Percentiles rank a stretch among this genome's conserved stretches.
Conservation (phyloP, 2,329 filamentous ascomycete genomes). For the Mycogone perniciosa region DNA sequence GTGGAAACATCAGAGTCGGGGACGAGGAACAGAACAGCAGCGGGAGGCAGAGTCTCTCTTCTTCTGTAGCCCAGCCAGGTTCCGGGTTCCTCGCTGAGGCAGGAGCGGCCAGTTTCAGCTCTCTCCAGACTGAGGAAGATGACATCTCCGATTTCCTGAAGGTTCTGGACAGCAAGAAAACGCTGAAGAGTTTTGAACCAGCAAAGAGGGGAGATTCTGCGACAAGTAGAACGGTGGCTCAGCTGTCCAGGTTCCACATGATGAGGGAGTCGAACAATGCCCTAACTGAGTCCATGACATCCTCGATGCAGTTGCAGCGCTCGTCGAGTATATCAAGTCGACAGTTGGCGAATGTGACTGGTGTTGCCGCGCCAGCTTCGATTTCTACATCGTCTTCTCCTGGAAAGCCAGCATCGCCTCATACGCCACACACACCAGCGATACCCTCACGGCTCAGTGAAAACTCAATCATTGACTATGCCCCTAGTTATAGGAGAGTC, state of each 20-base stretch:
- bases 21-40: slow-evolving; percentile 76
- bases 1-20: slow-evolving; percentile 57
- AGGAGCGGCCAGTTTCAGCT: slow-evolving; percentile 60
- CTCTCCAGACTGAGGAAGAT: slow-evolving; percentile 72
- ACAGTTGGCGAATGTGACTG: slow-evolving; percentile 52
- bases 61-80: slow-evolving; percentile 63
- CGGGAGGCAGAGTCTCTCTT: slow-evolving; percentile 68
- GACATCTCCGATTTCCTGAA: slow-evolving; percentile 93
- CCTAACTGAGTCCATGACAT: slow-evolving; percentile 88
- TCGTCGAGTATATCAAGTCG: slow-evolving; percentile 69
- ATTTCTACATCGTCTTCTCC: slow-evolving; percentile 83
- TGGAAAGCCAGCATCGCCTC: slow-evolving; percentile 81
- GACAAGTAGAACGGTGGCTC: slow-evolving; percentile 68
- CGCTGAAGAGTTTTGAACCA: slow-evolving; percentile 70
- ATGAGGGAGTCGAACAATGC: slow-evolving; percentile 87
- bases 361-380: slow-evolving; percentile 66
- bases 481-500: slow-evolving; percentile 22
- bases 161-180: slow-evolving; percentile 79
- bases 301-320: slow-evolving; percentile 76
- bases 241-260: slow-evolving; percentile 76
- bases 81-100: slow-evolving; percentile 72
- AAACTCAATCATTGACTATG: slow-evolving; percentile 60
- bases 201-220: slow-evolving; percentile 61
- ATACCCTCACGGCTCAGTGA: slow-evolving; percentile 91
- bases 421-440: slow-evolving; percentile 87